Evolutionary conservation across 1,284 basidiomycete species (phyloP), one percentile per base, ranked within the genome.

Genomic region (Macrocybe sp.): DNA sequence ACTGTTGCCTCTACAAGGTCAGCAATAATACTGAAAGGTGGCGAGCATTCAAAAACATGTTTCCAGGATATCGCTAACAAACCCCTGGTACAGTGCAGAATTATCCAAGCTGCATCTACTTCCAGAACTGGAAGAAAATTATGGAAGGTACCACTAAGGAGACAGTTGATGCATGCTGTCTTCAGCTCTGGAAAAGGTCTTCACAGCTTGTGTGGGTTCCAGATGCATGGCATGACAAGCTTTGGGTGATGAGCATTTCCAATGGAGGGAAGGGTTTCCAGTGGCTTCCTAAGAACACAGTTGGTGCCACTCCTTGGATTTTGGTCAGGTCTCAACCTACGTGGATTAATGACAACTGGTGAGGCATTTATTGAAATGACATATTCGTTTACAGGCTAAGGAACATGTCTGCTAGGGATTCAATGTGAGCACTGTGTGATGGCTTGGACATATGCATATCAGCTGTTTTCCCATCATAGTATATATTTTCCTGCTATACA

Each of bases 1-100:
- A 31, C 3, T 47, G 35, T 32, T 51, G 51, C 37, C 46, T 48
- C 12, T 60, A 46, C 32, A 48, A 46, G 14, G 10, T 44, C 8
- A 54, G 37, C 6, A 28, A 34, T 11, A 29, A 2, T 9, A 36
- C 5, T 7, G 45, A 44, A 7, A 60, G 48, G 50, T 36, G 38
- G 6, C 29, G 16, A 12, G 46, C 30, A 1, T 60, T 58, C 31
- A 38, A 51, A 5, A 41, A 48, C 34, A 32, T 61, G 8, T 60
- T 57, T 29, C 59, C 57, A 28, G 7, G 31, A 9, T 37, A 36
- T 8, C 48, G 44, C 11, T 8, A 10, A n/a, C 10, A 37, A 31
- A 49, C 36, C 4, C 10, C 11, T 4, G 33, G 9, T 2, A n/a
- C 1, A 2, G 33, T 46, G 5, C 55, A 55, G 30, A 50, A 53